Conservation (phyloP, 2,329 filamentous ascomycete genomes). For the Cyphellophora attinorum region DNA sequence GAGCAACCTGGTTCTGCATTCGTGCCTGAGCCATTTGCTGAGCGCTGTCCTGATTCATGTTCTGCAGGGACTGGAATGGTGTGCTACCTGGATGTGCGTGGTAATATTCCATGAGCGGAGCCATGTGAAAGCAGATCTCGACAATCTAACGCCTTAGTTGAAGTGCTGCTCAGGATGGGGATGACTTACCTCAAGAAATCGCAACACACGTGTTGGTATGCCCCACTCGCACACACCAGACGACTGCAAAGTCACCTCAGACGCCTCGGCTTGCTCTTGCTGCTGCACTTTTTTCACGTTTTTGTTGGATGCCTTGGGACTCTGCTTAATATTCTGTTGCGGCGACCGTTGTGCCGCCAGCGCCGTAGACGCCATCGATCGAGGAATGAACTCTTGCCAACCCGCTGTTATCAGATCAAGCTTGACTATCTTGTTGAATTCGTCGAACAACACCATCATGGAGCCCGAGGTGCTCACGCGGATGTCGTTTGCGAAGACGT, state of each 20-base stretch:
- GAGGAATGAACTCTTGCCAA: conserved; percentile 77
- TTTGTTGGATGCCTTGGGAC: conserved; percentile 50
- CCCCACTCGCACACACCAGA: conserved; percentile 37
- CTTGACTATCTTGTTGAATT: conserved; percentile 69
- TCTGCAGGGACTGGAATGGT: conserved; percentile 45
- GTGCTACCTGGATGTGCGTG: conserved; percentile 42
- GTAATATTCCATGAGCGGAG: conserved; percentile 48
- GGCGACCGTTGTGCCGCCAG: conserved; percentile 36
- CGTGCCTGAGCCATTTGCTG: conserved; percentile 21
- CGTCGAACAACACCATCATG: conserved; percentile 70
- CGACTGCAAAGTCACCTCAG: conserved; percentile 11
- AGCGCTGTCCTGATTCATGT: conserved; percentile 35
- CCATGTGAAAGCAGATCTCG: conserved; percentile 58
- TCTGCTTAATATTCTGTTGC: conserved; percentile 42
- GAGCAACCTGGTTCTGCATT: conserved; percentile 16
- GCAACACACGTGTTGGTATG: conserved; percentile 46
- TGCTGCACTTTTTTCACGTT: conserved; percentile 39
- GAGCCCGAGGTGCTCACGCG: conserved; percentile 75
- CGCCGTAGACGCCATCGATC: conserved; percentile 41
- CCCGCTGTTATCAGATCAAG: conserved; percentile 69
- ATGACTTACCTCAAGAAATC: conserved; percentile 54
- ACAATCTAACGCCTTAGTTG: conserved; percentile 39
- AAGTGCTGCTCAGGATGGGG: background rate
- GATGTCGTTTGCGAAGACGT: conserved; percentile 77
- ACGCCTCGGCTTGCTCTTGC: conserved; percentile 5